These are phyloP conservation scores for Fusarium sp. DNA, from an alignment of 2,329 filamentous ascomycete species.

Conservation along the genomic window DNA sequence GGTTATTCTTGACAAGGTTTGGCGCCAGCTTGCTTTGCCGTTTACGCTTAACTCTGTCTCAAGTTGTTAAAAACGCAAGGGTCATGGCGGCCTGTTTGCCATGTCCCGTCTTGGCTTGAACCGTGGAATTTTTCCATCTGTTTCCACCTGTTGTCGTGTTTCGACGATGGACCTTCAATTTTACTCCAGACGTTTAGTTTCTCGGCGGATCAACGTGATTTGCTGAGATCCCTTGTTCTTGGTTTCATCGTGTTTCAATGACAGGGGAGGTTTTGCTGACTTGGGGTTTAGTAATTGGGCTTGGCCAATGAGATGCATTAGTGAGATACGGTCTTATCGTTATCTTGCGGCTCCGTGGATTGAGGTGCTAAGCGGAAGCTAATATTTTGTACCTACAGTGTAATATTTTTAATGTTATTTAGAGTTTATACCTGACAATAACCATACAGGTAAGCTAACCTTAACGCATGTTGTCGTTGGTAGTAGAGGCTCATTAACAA, in stretches of 20 bases:
- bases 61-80: neutral
- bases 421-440: neutral
- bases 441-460: neutral
- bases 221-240: neutral
- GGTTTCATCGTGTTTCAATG: conserved; percentile 14
- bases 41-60: conserved; percentile 3
- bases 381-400: neutral
- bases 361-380: neutral
- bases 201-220: neutral
- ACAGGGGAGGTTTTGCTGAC: neutral
- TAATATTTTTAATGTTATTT: neutral
- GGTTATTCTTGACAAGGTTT: neutral
- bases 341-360: neutral
- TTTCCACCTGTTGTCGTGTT: neutral
- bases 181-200: conserved; percentile 6
- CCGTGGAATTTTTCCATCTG: neutral
- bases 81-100: neutral
- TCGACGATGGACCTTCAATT: neutral
- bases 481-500: neutral
- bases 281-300: neutral
- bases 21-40: neutral
- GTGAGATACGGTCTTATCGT: neutral
- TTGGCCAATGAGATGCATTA: neutral
- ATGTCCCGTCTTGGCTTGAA: neutral
- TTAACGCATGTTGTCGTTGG: neutral